These are phyloP conservation scores for Chlamydomonas reinhardtii DNA, from an alignment of 163 green algal genomes.

Conservation along the genomic window DNA sequence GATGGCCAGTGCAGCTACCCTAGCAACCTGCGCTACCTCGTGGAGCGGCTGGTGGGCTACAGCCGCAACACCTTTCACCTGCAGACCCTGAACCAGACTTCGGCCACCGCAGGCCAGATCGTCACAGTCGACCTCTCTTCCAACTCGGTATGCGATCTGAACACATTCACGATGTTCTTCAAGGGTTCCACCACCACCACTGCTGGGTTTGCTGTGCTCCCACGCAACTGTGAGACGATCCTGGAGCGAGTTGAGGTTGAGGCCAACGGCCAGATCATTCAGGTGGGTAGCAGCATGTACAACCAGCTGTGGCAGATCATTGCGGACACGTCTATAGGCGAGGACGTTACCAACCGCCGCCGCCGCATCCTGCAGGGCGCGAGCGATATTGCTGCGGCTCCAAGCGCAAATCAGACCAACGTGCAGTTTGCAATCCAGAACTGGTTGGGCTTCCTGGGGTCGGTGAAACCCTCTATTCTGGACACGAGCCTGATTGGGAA, in stretches of 20 bases:
- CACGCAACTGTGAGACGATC: not conserved
- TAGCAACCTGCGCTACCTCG: not conserved
- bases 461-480: not conserved
- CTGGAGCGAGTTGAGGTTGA: not conserved
- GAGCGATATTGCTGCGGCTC: not conserved
- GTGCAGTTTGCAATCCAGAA: not conserved
- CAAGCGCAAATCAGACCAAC: not conserved
- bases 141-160: not conserved
- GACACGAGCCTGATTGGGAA: not conserved
- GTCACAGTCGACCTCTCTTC: not conserved
- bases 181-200: not conserved
- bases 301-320: not conserved
- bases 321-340: not conserved
- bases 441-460: not conserved
- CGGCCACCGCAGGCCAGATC: not conserved
- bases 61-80: not conserved
- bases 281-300: not conserved
- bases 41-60: not conserved
- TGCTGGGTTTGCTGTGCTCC: not conserved
- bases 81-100: not conserved
- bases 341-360: not conserved
- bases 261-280: not conserved
- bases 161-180: not conserved
- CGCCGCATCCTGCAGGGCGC: not conserved
- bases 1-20: not conserved